A percentile compares a stretch with the other conserved stretches of the same genome.
phyloP scores from a whole-genome alignment of 768 basidiomycete genomes.

The Rhodotorula taiwanensis region DNA sequence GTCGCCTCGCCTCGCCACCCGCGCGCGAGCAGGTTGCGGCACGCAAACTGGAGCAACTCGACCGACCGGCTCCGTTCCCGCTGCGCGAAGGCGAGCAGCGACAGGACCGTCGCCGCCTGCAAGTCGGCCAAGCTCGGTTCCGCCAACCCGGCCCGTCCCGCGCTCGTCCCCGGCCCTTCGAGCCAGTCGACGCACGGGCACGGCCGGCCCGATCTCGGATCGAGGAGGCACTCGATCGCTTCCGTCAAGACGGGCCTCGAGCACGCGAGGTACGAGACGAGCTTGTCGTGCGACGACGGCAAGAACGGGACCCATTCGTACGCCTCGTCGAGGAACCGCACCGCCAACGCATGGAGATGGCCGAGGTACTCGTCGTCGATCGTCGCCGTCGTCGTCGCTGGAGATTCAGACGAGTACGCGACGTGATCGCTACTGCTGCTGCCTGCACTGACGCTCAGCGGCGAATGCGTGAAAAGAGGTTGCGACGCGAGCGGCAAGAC shows the following conservation, averaged over 20 bases:
- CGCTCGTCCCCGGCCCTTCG: background rate
- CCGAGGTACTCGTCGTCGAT: background rate
- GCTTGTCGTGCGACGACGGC: background rate
- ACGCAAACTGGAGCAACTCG: constrained; percentile 11
- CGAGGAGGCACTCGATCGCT: constrained; percentile 12
- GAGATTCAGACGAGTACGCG: too few relatives aligned
- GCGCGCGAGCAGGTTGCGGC: background rate
- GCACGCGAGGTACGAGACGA: background rate
- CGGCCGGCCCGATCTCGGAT: background rate
- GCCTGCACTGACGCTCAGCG: background rate
- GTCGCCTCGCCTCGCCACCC: constrained; percentile 1
- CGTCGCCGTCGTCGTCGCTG: too few relatives aligned
- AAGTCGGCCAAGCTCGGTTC: background rate
- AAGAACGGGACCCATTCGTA: constrained; percentile 15
- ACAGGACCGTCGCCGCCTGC: constrained; percentile 9
- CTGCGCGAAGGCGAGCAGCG: background rate
- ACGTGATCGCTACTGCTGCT: too few relatives aligned
- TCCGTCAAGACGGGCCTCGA: background rate
- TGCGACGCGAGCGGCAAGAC: background rate
- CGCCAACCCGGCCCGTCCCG: too few relatives aligned
- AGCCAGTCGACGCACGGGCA: background rate
- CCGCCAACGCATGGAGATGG: background rate
- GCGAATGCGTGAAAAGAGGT: background rate
- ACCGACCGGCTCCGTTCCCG: background rate
- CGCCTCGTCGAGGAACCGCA: background rate